phyloP scores from a whole-genome alignment of 306 rosid genomes.

The Trichosanthes cucumerina region DNA sequence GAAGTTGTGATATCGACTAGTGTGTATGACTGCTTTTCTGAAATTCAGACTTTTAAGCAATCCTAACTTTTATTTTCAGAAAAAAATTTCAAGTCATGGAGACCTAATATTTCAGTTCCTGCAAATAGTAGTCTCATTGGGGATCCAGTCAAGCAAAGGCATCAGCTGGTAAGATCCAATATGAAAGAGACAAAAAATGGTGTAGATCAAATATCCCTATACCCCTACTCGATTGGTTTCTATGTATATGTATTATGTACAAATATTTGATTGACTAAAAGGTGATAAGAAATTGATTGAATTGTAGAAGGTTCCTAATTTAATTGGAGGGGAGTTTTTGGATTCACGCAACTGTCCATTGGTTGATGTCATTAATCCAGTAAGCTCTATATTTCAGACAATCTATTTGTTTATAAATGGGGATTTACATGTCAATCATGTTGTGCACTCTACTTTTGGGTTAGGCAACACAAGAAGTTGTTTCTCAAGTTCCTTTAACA shows the following conservation, averaged over 20 bases:
- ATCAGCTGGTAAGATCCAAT: conserved; percentile 39
- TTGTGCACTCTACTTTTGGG: conserved; percentile 15
- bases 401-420: conserved; percentile 2
- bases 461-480: conserved; percentile 78
- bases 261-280: neutral
- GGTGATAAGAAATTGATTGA: conserved; percentile 22
- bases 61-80: conserved; percentile 28
- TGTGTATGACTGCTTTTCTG: neutral
- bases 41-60: neutral
- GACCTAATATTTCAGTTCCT: conserved; percentile 29
- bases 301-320: conserved; percentile 62
- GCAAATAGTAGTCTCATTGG: conserved; percentile 23
- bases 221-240: neutral
- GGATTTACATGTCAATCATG: conserved; percentile 3
- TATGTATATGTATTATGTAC: neutral
- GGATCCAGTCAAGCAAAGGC: conserved; percentile 24
- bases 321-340: conserved; percentile 49
- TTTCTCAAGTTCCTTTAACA: conserved; percentile 56
- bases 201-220: conserved; percentile 4
- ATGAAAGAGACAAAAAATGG: conserved; percentile 6
- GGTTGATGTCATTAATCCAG: conserved; percentile 54
- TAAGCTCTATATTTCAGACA: conserved; percentile 26
- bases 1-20: neutral
- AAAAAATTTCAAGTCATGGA: conserved; percentile 49
- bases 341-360: conserved; percentile 38